Evolutionary conservation across 352 stramenopile genomes (phyloP).

Genomic region (Thalassiosira sp.): DNA sequence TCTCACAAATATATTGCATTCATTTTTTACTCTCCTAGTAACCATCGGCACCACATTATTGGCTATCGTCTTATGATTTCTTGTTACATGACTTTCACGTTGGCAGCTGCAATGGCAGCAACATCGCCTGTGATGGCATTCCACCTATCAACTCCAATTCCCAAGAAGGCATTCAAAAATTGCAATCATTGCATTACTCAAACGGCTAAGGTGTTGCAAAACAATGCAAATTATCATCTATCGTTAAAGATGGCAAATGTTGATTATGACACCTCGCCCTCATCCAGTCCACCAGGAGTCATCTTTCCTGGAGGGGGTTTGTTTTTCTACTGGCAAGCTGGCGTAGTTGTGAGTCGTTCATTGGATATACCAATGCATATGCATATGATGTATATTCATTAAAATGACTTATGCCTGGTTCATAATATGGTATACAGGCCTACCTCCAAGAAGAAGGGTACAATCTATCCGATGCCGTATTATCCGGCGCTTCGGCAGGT

Average conservation of each 20-base stretch:
- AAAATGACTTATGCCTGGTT: background rate
- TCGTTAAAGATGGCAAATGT: background rate
- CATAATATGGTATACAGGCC: constrained; percentile 18
- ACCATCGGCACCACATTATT: too few relatives aligned
- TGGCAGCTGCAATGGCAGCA: too few relatives aligned
- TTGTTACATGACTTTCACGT: too few relatives aligned
- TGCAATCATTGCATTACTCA: too few relatives aligned
- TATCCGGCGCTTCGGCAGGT: constrained; percentile 82
- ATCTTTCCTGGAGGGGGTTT: constrained; percentile 75
- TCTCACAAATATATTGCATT: too few relatives aligned
- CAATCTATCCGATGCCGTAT: constrained; percentile 50
- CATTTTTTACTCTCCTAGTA: too few relatives aligned
- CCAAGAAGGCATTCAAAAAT: too few relatives aligned
- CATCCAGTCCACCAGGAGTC: background rate
- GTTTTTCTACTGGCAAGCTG: constrained; percentile 83
- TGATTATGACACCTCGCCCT: background rate
- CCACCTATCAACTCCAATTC: too few relatives aligned
- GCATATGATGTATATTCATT: constrained; percentile 15
- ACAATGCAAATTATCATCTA: background rate
- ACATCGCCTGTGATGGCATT: too few relatives aligned
- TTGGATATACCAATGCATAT: too few relatives aligned
- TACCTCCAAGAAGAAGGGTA: constrained; percentile 76
- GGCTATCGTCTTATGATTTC: too few relatives aligned
- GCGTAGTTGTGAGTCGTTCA: constrained; percentile 53
- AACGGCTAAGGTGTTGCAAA: too few relatives aligned